Conservation (phyloP, 108 stramenopile genomes). For the Pseudonitzschia pungens region DNA sequence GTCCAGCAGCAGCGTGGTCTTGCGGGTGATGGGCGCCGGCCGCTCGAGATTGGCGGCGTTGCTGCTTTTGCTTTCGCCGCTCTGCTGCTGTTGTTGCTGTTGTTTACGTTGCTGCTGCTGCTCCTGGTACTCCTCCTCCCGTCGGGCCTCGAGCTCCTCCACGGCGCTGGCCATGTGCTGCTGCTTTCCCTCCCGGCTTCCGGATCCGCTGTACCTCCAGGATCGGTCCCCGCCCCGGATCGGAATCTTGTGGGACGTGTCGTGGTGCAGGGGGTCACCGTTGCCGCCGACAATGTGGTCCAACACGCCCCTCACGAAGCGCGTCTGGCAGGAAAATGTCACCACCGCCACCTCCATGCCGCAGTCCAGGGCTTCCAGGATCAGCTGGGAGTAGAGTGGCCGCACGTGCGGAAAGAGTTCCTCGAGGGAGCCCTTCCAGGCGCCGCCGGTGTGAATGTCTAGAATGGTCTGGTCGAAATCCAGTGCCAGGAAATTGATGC, state of each 20-base stretch:
- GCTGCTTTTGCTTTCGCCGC: not conserved
- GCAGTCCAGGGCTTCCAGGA: slow-evolving; percentile 49
- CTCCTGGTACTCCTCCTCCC: not conserved
- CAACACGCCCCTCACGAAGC: slow-evolving; percentile 72
- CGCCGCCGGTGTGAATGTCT: slow-evolving; percentile 91
- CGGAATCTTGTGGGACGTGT: slow-evolving; percentile 57
- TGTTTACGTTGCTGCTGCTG: not conserved
- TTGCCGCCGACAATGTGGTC: slow-evolving; percentile 37
- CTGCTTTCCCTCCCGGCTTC: slow-evolving; percentile 83
- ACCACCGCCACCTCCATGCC: slow-evolving; percentile 87
- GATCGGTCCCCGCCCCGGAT: slow-evolving; percentile 87
- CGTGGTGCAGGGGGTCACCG: not conserved
- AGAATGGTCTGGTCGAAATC: slow-evolving; percentile 95
- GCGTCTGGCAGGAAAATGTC: slow-evolving; percentile 86
- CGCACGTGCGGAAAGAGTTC: slow-evolving; percentile 84
- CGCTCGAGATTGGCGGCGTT: not conserved
- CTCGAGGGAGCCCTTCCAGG: slow-evolving; percentile 68
- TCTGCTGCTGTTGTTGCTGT: not conserved
- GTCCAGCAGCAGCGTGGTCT: slow-evolving; percentile 91
- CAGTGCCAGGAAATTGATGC: slow-evolving; percentile 88
- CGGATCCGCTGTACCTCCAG: slow-evolving; percentile 80
- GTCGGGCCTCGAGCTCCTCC: slow-evolving; percentile 70
- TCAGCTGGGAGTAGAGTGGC: slow-evolving; percentile 78
- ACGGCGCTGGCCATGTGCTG: slow-evolving; percentile 92
- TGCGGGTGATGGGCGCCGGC: slow-evolving; percentile 53